Conservation (phyloP, 495 filamentous ascomycete genomes). For the Cryomyces minteri region DNA sequence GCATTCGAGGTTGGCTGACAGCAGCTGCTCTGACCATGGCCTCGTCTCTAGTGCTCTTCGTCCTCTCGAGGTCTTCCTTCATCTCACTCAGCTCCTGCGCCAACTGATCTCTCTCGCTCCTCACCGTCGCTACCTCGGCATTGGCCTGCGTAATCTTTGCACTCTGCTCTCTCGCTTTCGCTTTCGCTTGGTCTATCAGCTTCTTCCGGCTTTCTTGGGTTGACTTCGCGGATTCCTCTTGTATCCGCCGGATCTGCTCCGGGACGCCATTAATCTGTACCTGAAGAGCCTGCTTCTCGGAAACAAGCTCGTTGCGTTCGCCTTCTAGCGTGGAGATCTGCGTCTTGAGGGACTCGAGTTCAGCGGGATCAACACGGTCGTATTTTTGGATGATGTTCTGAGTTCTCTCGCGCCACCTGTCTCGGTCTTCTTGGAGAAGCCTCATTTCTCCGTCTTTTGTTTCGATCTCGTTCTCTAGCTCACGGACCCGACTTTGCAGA, state of each 20-base stretch:
- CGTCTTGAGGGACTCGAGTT: conserved; percentile 70
- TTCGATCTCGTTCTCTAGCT: conserved; percentile 61
- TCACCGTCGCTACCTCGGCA: conserved; percentile 22
- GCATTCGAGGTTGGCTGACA: background rate
- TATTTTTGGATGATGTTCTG: conserved; percentile 93
- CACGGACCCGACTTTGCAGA: conserved; percentile 53
- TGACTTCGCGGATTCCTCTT: conserved; percentile 23
- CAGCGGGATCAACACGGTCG: conserved; percentile 81
- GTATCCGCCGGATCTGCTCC: conserved; percentile 29
- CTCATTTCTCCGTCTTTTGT: conserved; percentile 73
- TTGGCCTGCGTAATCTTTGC: conserved; percentile 32
- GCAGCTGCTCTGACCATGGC: conserved; percentile 1
- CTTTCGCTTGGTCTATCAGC: conserved; percentile 44
- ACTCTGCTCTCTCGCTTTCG: conserved; percentile 30
- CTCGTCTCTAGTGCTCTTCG: background rate
- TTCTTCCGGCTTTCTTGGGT: conserved; percentile 21
- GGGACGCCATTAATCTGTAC: conserved; percentile 32
- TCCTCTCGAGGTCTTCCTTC: conserved; percentile 18
- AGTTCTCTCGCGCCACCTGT: conserved; percentile 80
- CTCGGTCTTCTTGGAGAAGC: conserved; percentile 68
- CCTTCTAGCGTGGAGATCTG: conserved; percentile 41
- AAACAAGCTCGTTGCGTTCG: conserved; percentile 50
- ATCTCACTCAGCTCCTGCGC: conserved; percentile 5
- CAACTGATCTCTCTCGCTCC: conserved; percentile 27
- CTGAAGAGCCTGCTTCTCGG: conserved; percentile 39